Evolutionary conservation across 2,329 filamentous ascomycete genomes (phyloP).

Genomic region (Esteya vermicola): DNA sequence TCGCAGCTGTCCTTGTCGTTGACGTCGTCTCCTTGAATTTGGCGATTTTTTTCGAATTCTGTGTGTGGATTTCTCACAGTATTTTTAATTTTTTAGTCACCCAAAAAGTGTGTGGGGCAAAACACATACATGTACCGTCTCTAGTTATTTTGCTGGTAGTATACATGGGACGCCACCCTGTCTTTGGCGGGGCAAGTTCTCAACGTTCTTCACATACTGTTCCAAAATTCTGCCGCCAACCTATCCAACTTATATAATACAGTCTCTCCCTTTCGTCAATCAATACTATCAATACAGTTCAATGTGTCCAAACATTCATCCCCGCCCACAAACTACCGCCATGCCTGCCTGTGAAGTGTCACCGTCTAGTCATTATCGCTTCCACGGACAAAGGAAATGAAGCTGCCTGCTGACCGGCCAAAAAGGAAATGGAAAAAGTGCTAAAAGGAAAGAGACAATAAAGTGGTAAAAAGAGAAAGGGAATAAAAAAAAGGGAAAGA

Average conservation of each 20-base stretch:
- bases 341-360: too few species aligned
- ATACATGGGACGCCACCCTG: background rate
- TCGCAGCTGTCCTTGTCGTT: background rate
- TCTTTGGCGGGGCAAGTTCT: constrained; percentile 1
- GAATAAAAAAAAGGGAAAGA: background rate
- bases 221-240: background rate
- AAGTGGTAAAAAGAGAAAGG: background rate
- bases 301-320: too few species aligned
- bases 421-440: background rate
- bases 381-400: background rate
- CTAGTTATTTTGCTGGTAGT: background rate
- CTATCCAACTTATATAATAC: background rate
- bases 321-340: too few species aligned
- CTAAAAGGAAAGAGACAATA: background rate
- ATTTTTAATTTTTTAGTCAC: constrained; percentile 8
- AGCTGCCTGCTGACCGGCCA: too few species aligned
- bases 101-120: constrained; percentile 6
- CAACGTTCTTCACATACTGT: background rate
- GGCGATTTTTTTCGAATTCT: background rate
- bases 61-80: constrained; percentile 7
- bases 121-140: too few species aligned
- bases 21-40: constrained; percentile 1
- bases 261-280: too few species aligned
- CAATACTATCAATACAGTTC: too few species aligned
- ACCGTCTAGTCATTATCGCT: background rate